These are phyloP conservation scores for Thalassiosira profunda DNA, from an alignment of 108 stramenopile species.

Conservation along the genomic window DNA sequence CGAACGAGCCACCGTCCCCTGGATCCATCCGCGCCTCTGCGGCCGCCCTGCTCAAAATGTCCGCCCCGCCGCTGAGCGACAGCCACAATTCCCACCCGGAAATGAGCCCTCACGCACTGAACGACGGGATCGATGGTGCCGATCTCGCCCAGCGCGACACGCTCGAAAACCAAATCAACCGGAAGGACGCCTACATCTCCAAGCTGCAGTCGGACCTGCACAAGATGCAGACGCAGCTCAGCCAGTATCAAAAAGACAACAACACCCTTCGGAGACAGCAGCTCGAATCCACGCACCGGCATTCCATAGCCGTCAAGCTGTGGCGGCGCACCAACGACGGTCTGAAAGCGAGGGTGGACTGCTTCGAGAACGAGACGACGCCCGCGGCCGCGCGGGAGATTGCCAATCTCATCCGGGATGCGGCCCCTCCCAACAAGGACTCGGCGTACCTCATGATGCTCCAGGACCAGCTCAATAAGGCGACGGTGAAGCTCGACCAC, in stretches of 20 bases:
- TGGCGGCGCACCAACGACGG: conserved; percentile 53
- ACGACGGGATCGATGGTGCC: neutral
- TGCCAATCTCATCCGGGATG: conserved; percentile 45
- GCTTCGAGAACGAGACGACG: conserved; percentile 38
- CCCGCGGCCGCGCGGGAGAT: conserved; percentile 36
- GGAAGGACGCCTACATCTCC: conserved; percentile 25
- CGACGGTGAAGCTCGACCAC: conserved; percentile 41
- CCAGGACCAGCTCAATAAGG: conserved; percentile 41
- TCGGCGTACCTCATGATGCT: conserved; percentile 45
- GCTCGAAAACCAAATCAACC: conserved; percentile 30
- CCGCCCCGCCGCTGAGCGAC: conserved; percentile 6
- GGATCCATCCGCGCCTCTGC: conserved; percentile 36
- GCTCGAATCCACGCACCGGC: conserved; percentile 43
- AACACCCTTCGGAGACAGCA: conserved; percentile 30
- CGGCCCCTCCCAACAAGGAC: conserved; percentile 45
- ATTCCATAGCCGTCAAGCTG: conserved; percentile 24
- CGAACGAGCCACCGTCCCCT: conserved; percentile 21
- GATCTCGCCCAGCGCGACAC: conserved; percentile 1
- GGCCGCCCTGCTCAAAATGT: conserved; percentile 15
- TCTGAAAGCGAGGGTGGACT: conserved; percentile 16
- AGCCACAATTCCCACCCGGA: neutral
- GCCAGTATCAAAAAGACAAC: conserved; percentile 22
- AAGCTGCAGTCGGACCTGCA: conserved; percentile 36
- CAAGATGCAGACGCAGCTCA: conserved; percentile 8
- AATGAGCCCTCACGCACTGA: neutral